Conservation (phyloP, 1,139 yeast species). For the Candida tropicalis region DNA sequence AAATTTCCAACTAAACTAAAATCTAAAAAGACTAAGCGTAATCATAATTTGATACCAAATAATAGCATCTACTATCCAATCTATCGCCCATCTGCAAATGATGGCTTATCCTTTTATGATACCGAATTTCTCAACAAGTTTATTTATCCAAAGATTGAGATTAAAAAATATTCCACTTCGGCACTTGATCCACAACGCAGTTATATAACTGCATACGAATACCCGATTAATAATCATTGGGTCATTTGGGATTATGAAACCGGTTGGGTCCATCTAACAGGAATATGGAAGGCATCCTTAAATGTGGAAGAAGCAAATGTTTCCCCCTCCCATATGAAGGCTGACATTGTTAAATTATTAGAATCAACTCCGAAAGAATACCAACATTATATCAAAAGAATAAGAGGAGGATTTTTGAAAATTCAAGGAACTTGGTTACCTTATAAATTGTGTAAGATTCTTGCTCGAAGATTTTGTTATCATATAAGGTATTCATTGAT, state of each 20-base stretch:
- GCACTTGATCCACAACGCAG: constrained; percentile 61
- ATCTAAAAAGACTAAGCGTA: constrained; percentile 5
- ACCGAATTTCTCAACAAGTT: constrained; percentile 9
- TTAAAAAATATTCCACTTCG: constrained; percentile 73
- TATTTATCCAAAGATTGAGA: constrained; percentile 42
- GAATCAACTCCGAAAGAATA: constrained; percentile 73
- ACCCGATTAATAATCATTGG: constrained; percentile 63
- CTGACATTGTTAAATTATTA: constrained; percentile 73
- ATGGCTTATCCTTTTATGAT: constrained; percentile 5
- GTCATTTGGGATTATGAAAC: constrained; percentile 88
- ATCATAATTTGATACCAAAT: constrained; percentile 9
- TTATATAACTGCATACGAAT: constrained; percentile 74
- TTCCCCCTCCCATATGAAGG: constrained; percentile 49
- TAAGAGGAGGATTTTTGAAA: constrained; percentile 88
- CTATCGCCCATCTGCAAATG: constrained; percentile 3
- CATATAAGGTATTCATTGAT: constrained; percentile 74
- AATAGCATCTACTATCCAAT: constrained; percentile 16
- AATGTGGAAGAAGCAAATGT: constrained; percentile 10
- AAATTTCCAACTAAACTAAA: constrained; percentile 4
- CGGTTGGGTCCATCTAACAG: constrained; percentile 89
- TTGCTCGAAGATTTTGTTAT: constrained; percentile 79
- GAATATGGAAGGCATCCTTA: constrained; percentile 82
- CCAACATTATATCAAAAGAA: constrained; percentile 67
- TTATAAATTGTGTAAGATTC: constrained; percentile 61
- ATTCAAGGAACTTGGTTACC: constrained; percentile 98